These are phyloP conservation scores for Glomus cerebriforme DNA, from an alignment of 192 early-diverging fungal genomes.

Conservation along the genomic window DNA sequence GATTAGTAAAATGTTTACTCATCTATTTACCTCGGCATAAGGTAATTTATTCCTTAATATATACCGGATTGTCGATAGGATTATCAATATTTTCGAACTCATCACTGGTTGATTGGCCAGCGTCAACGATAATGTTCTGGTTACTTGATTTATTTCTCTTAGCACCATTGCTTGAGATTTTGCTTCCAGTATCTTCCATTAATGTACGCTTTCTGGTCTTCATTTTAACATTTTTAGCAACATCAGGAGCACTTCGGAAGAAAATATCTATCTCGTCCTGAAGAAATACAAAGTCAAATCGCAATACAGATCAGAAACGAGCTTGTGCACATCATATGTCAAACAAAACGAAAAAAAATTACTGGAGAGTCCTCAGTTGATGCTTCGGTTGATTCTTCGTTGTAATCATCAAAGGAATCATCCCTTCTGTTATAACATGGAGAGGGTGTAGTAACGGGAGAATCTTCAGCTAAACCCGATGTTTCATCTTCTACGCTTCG, in stretches of 20 bases:
- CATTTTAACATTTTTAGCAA: not conserved
- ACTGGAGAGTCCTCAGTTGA: constrained; percentile 19
- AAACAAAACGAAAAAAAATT: constrained; percentile 19
- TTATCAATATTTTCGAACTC: constrained; percentile 17
- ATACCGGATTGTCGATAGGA: not conserved
- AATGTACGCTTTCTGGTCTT: constrained; percentile 4
- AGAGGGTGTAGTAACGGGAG: not conserved
- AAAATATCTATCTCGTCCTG: constrained; percentile 4
- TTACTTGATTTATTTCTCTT: constrained; percentile 19
- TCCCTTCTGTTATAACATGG: constrained; percentile 12
- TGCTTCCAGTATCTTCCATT: constrained; percentile 19
- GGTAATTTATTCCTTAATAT: constrained; percentile 7
- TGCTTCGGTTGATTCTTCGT: not conserved
- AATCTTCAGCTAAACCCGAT: constrained; percentile 1
- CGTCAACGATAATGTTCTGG: constrained; percentile 14
- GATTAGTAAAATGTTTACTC: constrained; percentile 1
- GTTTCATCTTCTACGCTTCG: constrained; percentile 19
- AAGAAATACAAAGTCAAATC: constrained; percentile 2
- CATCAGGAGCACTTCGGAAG: constrained; percentile 1
- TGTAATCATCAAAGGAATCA: constrained; percentile 11
- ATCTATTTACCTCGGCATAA: constrained; percentile 2
- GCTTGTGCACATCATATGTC: constrained; percentile 18
- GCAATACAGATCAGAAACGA: constrained; percentile 16
- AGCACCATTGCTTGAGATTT: constrained; percentile 5
- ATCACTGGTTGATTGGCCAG: constrained; percentile 24